A percentile compares a stretch with the other conserved stretches of the same genome.
These are phyloP conservation scores for Gloeostereum incarnatum DNA, from an alignment of 768 basidiomycete genomes.

Conservation along the genomic window DNA sequence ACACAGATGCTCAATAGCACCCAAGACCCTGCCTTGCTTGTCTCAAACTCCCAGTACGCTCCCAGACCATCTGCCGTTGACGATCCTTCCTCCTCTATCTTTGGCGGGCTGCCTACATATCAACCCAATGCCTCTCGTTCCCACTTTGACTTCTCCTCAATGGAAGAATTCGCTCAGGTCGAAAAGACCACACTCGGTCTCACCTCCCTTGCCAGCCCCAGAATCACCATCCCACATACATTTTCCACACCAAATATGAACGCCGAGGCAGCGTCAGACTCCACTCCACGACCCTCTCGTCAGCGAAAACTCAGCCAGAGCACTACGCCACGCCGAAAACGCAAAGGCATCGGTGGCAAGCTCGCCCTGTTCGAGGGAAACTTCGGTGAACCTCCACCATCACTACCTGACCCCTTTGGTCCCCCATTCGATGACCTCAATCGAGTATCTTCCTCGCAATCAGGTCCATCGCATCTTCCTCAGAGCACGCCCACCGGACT, in stretches of 20 bases:
- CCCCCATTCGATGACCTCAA: too few relatives aligned
- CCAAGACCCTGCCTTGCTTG: slow-evolving; percentile 43
- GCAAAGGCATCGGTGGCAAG: slow-evolving; percentile 65
- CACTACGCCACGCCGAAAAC: slow-evolving; percentile 50
- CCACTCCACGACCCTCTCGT: slow-evolving; percentile 33
- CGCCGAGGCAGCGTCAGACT: slow-evolving; percentile 13
- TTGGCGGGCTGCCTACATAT: slow-evolving; percentile 52
- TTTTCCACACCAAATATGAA: not conserved
- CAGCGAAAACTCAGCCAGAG: slow-evolving; percentile 87
- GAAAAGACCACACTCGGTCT: slow-evolving; percentile 65
- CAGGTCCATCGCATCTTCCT: too few relatives aligned
- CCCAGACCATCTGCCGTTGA: slow-evolving; percentile 14
- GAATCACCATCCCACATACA: slow-evolving; percentile 9
- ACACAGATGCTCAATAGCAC: slow-evolving; percentile 29
- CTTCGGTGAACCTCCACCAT: slow-evolving; percentile 35
- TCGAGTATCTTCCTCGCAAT: slow-evolving; percentile 7
- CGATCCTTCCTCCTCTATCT: slow-evolving; percentile 22
- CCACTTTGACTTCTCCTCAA: slow-evolving; percentile 60
- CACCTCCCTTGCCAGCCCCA: slow-evolving; percentile 18
- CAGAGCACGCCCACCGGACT: slow-evolving; percentile 3
- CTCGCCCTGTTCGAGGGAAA: slow-evolving; percentile 81
- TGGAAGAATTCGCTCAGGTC: slow-evolving; percentile 69
- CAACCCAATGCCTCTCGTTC: slow-evolving; percentile 49
- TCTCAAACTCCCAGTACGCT: too few relatives aligned
- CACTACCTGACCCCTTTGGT: slow-evolving; percentile 35